Evolutionary conservation across 768 basidiomycete species (phyloP), one percentile per base, ranked within the genome.

Genomic region (Russula sp.): DNA sequence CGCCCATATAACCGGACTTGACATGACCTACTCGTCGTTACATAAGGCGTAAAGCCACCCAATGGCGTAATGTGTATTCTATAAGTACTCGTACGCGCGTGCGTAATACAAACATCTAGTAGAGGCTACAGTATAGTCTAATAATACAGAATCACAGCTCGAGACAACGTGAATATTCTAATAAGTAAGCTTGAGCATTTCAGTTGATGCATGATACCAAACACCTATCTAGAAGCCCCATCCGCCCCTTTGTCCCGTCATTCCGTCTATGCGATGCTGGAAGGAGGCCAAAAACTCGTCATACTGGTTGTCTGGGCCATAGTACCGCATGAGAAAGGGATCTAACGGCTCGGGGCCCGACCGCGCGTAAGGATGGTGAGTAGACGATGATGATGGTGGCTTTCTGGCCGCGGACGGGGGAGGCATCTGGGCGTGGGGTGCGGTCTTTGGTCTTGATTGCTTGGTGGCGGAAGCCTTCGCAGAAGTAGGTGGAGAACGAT

Each of bases 251-350:
- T 64, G 57, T 16, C 63, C 63, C 6, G 63, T 64, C 63, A 64
- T 64, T 4, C 57, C 53, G 14, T 64, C 63, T 52, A 64, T 64
- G 47, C 58, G 57, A 20, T 48, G 52, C 34, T 64, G 63, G 40
- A 64, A 64, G 0, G 63, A 59, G 7, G 63, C 63, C 57, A 64
- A 42, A 20, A 64, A 64, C 13, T 64, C 63, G 32, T 64, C 63
- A 47, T 64, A 64, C 40, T 49, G 57, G 8, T 47, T 45, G 11
- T 31, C 22, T 11, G 51, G n/a, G 4, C 47, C 60, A 10, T 34
- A 31, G 13, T 42, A 7, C 31, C 39, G 45, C 42, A 32, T 22
- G 34, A 3, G 22, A 14, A 37, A 22, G 5, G 60, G 53, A 32
- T 49, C 51, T 16, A 22, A 27, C 6, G 48, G 52, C 31, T 54